These are phyloP conservation scores for Meripilus lineatus DNA, from an alignment of 1,284 basidiomycete genomes.

Conservation along the genomic window DNA sequence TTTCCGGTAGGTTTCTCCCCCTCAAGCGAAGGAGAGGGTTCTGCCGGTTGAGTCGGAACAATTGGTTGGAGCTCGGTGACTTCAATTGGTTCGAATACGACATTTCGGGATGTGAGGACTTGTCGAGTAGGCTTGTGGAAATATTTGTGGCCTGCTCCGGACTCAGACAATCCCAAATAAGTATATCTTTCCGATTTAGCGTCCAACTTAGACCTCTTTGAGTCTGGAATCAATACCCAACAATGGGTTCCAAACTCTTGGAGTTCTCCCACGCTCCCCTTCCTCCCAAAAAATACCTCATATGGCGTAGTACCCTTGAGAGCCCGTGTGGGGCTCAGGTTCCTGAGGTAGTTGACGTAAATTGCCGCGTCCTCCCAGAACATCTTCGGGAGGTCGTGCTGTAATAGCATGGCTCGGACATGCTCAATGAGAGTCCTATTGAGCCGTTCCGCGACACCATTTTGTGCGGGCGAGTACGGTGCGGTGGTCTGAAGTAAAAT, in stretches of 20 bases:
- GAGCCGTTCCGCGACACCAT: slow-evolving; percentile 24
- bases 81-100: background rate
- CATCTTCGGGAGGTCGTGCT: slow-evolving; percentile 12
- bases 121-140: slow-evolving; percentile 9
- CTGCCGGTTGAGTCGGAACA: background rate
- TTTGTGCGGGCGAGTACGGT: slow-evolving; percentile 16
- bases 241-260: slow-evolving; percentile 21
- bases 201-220: slow-evolving; percentile 11
- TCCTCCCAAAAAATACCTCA: slow-evolving; percentile 9
- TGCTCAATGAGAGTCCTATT: slow-evolving; percentile 24
- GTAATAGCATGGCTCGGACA: slow-evolving; percentile 21
- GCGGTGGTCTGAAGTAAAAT: slow-evolving; percentile 9
- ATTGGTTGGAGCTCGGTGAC: background rate
- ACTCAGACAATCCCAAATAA: slow-evolving; percentile 20
- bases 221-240: slow-evolving; percentile 17
- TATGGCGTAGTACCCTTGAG: slow-evolving; percentile 8
- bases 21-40: background rate
- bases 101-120: background rate
- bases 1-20: background rate
- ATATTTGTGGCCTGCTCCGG: slow-evolving; percentile 14
- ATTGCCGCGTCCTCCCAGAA: slow-evolving; percentile 24
- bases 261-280: slow-evolving; percentile 16
- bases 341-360: slow-evolving; percentile 10
- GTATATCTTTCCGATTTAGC: slow-evolving; percentile 16
- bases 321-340: slow-evolving; percentile 11